A percentile compares a stretch with the other conserved stretches of the same genome.
These are phyloP conservation scores for Batrachochytrium dendrobatidis DNA, from an alignment of 371 early-diverging fungal species.

Conservation along the genomic window DNA sequence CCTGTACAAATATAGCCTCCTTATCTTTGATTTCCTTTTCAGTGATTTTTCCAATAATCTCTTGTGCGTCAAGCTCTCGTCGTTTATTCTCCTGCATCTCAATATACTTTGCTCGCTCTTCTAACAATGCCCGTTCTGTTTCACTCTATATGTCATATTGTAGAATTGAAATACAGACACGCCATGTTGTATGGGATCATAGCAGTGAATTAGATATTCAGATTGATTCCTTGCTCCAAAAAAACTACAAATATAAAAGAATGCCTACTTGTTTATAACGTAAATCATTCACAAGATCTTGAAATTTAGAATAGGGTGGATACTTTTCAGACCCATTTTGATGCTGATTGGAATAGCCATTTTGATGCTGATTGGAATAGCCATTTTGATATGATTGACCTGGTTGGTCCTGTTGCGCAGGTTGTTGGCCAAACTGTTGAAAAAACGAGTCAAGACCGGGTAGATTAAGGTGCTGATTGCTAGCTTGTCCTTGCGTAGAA, in stretches of 20 bases:
- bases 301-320: neutral
- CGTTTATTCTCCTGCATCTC: neutral
- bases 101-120: neutral
- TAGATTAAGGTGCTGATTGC: neutral
- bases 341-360: no score
- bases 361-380: no score
- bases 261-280: neutral
- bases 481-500: neutral
- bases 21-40: neutral
- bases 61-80: neutral
- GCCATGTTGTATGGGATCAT: no score
- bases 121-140: slow-evolving; percentile 1
- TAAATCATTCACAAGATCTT: neutral
- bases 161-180: no score
- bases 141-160: no score
- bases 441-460: neutral
- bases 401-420: no score
- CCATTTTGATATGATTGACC: no score
- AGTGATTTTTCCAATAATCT: neutral
- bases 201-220: no score
- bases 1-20: neutral
- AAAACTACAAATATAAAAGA: no score
- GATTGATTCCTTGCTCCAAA: no score
- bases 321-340: neutral
- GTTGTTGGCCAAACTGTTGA: neutral